Evolutionary conservation across 2,329 filamentous ascomycete species (phyloP), one percentile per base, ranked within the genome.

Genomic region (Cordyceps javanica): DNA sequence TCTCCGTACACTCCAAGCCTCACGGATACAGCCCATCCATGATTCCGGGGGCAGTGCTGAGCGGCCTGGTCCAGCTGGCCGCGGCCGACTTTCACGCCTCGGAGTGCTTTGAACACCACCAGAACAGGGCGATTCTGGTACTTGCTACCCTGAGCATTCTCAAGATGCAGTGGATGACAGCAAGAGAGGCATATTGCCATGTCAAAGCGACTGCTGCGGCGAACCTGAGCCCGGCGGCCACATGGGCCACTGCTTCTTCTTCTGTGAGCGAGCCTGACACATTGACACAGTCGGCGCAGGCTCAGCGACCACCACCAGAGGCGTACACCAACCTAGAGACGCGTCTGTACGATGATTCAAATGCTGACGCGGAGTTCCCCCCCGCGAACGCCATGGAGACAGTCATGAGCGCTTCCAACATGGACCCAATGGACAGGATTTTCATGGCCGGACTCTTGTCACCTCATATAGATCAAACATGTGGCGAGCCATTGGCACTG

Each of bases 71-170:
- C 1, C 48, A 50, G 16, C 19, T 50, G 1, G 48, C 48, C 9
- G 48, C 48, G 3, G 48, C 25, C 21, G 19, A 38, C 4, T 30
- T 32, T 0, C 48, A 50, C n/a, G 48, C 48, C 16, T 50, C 48
- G 3, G 48, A 38, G 48, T 50, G 48, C 48, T 50, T 50, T 30
- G 48, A 50, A 19, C 48, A 50, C 13, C 48, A 50, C 48, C 48
- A 50, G 28, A 50, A 50, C 48, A 23, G 48, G 13, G 48, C 26
- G 1, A n/a, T 50, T 4, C 48, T 50, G 1, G 48, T 50, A 13
- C 48, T 50, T 2, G 48, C 30, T 13, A 50, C 48, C 21, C 30
- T 50, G 21, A 14, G n/a, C 30, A 50, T 50, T 13, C 48, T 50
- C 48, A 36, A 36, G 13, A 50, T 16, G 48, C 48, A 50, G 48